Conservation (phyloP, 345 rosid species). For the Zanthoxylum bungeanum region DNA sequence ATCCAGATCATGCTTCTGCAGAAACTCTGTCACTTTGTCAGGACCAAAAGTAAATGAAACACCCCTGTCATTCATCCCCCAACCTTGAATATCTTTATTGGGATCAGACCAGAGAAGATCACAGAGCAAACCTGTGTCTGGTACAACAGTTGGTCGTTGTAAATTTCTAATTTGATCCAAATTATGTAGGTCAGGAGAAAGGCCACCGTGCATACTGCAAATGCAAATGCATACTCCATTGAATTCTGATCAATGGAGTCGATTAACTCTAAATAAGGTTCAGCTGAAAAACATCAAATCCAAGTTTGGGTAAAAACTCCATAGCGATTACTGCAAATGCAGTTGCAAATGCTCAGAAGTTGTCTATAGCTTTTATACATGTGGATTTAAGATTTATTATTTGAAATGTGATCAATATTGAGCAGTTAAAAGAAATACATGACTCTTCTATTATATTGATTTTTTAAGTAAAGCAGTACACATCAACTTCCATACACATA, state of each 20-base stretch:
- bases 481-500: neutral
- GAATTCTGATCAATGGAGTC: neutral
- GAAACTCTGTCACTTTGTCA: constrained; percentile 69
- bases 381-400: no score
- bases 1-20: constrained; percentile 74
- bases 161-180: constrained; percentile 66
- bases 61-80: constrained; percentile 91
- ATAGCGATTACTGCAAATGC: neutral
- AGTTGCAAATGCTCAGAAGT: no score
- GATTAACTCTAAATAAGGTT: neutral
- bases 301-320: neutral
- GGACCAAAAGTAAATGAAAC: constrained; percentile 70
- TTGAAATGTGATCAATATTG: neutral
- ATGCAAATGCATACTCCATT: no score
- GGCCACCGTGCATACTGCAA: constrained; percentile 95
- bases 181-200: constrained; percentile 66
- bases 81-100: constrained; percentile 59
- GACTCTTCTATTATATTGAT: neutral
- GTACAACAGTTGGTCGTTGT: constrained; percentile 71
- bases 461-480: neutral
- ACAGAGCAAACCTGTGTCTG: constrained; percentile 80
- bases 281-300: neutral
- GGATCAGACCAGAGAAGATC: constrained; percentile 95
- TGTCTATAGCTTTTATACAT: no score
- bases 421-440: neutral